A percentile compares a stretch with the other conserved stretches of the same genome.
Evolutionary conservation across 495 filamentous ascomycete genomes (phyloP).

Genomic region (Lasiosphaeria ovina): DNA sequence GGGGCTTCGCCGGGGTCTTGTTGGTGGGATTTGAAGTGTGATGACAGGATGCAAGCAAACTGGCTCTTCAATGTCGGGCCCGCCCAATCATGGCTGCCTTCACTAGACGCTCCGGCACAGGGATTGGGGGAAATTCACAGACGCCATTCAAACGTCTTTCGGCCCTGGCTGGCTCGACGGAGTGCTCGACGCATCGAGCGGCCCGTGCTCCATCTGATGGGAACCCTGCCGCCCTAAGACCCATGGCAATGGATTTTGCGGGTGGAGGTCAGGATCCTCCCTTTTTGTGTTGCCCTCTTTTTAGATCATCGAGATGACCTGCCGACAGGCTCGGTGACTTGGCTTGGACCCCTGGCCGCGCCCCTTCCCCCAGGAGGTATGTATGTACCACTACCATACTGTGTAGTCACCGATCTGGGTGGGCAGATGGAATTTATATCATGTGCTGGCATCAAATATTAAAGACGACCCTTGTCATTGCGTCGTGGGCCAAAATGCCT

Average conservation of each 20-base stretch:
- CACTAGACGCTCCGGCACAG: slow-evolving; percentile 11
- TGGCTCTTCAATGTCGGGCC: slow-evolving; percentile 1
- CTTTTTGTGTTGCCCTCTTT: slow-evolving; percentile 7
- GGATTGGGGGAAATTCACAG: slow-evolving; percentile 24
- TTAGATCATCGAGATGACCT: slow-evolving; percentile 25
- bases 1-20: slow-evolving; percentile 18
- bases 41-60: slow-evolving; percentile 22
- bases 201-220: slow-evolving; percentile 17
- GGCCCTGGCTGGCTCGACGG: slow-evolving; percentile 17
- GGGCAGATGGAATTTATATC: no score
- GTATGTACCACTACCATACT: no score
- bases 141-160: slow-evolving; percentile 27
- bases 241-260: slow-evolving; percentile 26
- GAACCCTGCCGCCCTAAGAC: slow-evolving; percentile 23
- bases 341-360: slow-evolving; percentile 3
- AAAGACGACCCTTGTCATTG: background rate
- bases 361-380: no score
- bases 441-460: background rate
- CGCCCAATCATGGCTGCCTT: slow-evolving; percentile 15
- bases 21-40: slow-evolving; percentile 7
- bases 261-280: slow-evolving; percentile 21
- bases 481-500: background rate
- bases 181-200: slow-evolving; percentile 20
- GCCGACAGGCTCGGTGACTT: slow-evolving; percentile 19
- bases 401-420: no score